Conservation (phyloP, 352 stramenopile genomes). For the Albugo laibachii region DNA sequence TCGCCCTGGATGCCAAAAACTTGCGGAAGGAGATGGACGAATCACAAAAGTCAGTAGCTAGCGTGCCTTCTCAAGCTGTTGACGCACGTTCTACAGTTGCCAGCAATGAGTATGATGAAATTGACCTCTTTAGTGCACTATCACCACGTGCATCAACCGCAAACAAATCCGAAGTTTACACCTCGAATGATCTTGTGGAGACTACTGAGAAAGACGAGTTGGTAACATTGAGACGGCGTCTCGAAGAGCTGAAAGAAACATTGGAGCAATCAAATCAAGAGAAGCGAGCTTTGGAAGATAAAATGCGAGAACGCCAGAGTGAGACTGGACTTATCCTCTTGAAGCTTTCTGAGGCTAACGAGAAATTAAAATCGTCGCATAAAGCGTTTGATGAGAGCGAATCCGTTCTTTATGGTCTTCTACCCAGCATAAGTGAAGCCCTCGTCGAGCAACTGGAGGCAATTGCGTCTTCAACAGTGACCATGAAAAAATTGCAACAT, state of each 20-base stretch:
- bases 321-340: not conserved
- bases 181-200: no score
- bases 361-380: not conserved
- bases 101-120: not conserved
- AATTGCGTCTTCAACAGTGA: constrained; percentile 3
- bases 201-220: no score
- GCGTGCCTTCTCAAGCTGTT: no score
- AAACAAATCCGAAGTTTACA: no score
- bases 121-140: no score
- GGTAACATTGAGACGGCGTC: no score
- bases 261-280: constrained; percentile 17
- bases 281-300: constrained; percentile 1
- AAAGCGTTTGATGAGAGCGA: constrained; percentile 4
- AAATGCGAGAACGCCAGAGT: constrained; percentile 12
- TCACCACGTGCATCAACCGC: no score
- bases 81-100: no score
- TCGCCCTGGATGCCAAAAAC: no score
- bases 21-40: no score
- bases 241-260: constrained; percentile 14
- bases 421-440: constrained; percentile 5
- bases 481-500: constrained; percentile 8
- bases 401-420: constrained; percentile 6
- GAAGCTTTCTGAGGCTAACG: constrained; percentile 2
- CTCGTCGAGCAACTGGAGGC: constrained; percentile 20
- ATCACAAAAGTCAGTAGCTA: no score